Evolutionary conservation across 192 early-diverging fungal genomes (phyloP).

Genomic region (Linnemannia elongata): DNA sequence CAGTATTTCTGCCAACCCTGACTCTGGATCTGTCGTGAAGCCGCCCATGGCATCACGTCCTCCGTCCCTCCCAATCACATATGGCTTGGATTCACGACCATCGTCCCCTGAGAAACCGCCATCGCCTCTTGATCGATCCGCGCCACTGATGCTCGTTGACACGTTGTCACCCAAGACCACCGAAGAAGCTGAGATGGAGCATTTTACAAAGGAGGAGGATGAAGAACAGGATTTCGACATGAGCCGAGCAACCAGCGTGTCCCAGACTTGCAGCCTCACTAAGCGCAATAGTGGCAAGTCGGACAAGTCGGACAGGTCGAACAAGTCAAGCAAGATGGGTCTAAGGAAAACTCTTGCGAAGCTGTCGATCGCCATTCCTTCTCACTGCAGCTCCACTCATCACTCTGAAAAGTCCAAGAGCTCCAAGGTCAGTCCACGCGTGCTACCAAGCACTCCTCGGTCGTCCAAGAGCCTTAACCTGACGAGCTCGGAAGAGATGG

Average conservation of each 20-base stretch:
- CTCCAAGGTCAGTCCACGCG: constrained; percentile 18
- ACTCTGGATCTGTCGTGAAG: not conserved
- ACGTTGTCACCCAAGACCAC: not conserved
- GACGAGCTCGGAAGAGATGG: constrained; percentile 25
- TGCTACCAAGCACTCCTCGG: constrained; percentile 15
- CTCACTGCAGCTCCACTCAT: not conserved
- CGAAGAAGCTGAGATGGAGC: not conserved
- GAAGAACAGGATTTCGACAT: constrained; percentile 37
- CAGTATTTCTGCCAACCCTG: constrained; percentile 4
- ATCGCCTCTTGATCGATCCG: constrained; percentile 20
- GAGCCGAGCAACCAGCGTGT: constrained; percentile 16
- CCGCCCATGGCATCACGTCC: not conserved
- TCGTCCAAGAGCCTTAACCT: constrained; percentile 26
- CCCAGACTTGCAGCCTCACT: not conserved
- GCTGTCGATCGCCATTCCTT: constrained; percentile 46
- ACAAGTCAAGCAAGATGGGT: constrained; percentile 34
- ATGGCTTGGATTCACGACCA: not conserved
- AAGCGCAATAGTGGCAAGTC: constrained; percentile 31
- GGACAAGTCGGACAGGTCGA: constrained; percentile 10
- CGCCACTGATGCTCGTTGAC: constrained; percentile 18
- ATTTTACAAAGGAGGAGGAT: not conserved
- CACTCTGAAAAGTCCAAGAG: not conserved
- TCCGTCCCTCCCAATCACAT: not conserved
- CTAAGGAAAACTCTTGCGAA: constrained; percentile 42
- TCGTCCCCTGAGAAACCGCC: not conserved